A percentile compares a stretch with the other conserved stretches of the same genome.
These are phyloP conservation scores for Venturiaceae sp. DNA, from an alignment of 2,329 filamentous ascomycete genomes.

Conservation along the genomic window DNA sequence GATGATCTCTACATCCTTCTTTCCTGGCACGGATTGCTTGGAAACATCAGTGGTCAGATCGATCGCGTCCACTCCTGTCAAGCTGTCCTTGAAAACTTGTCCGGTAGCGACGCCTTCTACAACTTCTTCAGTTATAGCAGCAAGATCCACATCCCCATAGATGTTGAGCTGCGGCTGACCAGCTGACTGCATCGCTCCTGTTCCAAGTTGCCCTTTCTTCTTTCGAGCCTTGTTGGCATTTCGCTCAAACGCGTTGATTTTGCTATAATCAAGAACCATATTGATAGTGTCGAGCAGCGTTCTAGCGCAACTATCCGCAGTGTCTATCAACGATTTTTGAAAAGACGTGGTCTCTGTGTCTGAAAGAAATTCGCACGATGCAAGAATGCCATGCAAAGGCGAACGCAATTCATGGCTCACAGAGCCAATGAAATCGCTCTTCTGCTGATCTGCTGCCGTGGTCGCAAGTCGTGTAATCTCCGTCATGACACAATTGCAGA, in stretches of 20 bases:
- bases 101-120: constrained; percentile 43
- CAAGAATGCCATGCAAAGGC: constrained; percentile 37
- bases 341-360: constrained; percentile 24
- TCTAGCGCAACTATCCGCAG: constrained; percentile 29
- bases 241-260: constrained; percentile 19
- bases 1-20: constrained; percentile 27
- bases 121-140: constrained; percentile 9
- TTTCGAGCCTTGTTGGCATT: constrained; percentile 16
- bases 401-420: constrained; percentile 37
- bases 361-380: constrained; percentile 39
- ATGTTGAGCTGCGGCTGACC: constrained; percentile 21
- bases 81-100: constrained; percentile 29
- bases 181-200: background rate
- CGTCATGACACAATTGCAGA: constrained; percentile 32
- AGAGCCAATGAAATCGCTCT: constrained; percentile 42
- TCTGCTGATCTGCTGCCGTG: constrained; percentile 33
- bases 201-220: constrained; percentile 14
- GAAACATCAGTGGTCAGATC: background rate
- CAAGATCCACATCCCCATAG: constrained; percentile 14
- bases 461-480: constrained; percentile 30
- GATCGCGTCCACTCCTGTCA: constrained; percentile 1
- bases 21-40: background rate
- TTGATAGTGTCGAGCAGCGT: constrained; percentile 33
- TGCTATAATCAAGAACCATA: constrained; percentile 20
- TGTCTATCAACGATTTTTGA: constrained; percentile 10